These are phyloP conservation scores for Zoysia pacifica DNA, from an alignment of 176 grass and related monocot species.

Conservation along the genomic window DNA sequence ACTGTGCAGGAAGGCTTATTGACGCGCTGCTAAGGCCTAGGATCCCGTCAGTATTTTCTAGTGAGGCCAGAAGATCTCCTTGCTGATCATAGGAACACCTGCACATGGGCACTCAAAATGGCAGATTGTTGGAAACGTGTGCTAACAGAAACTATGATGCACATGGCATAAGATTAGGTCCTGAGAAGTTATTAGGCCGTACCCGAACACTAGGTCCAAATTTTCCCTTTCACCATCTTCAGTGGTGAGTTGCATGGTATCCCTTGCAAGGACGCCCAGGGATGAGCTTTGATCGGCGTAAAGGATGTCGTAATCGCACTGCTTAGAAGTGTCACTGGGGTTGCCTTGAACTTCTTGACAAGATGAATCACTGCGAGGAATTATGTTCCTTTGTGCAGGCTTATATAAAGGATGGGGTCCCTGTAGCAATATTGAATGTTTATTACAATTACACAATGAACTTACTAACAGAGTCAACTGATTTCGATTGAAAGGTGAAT, in stretches of 20 bases:
- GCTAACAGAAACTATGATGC: neutral
- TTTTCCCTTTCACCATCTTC: constrained; percentile 52
- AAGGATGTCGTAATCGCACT: constrained; percentile 79
- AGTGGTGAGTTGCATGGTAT: constrained; percentile 58
- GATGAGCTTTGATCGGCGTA: constrained; percentile 80
- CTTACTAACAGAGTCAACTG: neutral
- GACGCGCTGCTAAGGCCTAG: constrained; percentile 66
- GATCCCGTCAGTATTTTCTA: constrained; percentile 69
- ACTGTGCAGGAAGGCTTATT: constrained; percentile 75
- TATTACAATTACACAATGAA: constrained; percentile 10
- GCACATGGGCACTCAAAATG: neutral
- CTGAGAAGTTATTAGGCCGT: constrained; percentile 17
- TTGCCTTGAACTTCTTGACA: constrained; percentile 64
- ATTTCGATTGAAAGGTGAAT: neutral
- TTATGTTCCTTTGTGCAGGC: constrained; percentile 45
- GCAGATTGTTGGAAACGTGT: constrained; percentile 6
- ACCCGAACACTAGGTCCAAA: constrained; percentile 79
- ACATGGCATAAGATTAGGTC: constrained; percentile 9
- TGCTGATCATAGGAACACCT: constrained; percentile 94
- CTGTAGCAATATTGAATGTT: constrained; percentile 39
- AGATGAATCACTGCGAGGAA: constrained; percentile 49
- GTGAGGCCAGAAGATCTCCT: constrained; percentile 61
- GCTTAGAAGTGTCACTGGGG: constrained; percentile 53
- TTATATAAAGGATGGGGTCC: constrained; percentile 80
- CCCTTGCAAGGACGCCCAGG: constrained; percentile 63